phyloP scores from a whole-genome alignment of 805 yeast genomes.

The Hanseniaspora singularis region DNA sequence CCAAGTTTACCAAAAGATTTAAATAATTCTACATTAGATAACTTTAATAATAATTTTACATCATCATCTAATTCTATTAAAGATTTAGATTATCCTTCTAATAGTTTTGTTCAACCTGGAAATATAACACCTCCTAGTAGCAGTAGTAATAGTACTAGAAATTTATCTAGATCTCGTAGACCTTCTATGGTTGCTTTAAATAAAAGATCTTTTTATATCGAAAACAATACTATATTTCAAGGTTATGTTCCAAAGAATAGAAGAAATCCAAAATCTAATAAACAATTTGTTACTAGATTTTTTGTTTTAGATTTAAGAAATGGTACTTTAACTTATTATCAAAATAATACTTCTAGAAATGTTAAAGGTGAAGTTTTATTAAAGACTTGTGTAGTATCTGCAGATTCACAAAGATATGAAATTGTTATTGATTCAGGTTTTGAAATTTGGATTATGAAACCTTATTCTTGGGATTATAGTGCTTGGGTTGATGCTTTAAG shows the following conservation, averaged over 20 bases:
- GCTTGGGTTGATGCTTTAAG: conserved; percentile 69
- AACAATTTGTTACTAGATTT: conserved; percentile 76
- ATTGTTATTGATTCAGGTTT: conserved; percentile 85
- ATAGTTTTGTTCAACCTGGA: not conserved
- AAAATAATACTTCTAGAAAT: conserved; percentile 55
- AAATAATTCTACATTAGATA: too few relatives aligned
- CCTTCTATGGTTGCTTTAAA: conserved; percentile 17
- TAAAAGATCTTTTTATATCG: conserved; percentile 30
- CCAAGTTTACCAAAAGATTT: too few relatives aligned
- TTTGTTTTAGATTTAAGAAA: conserved; percentile 72
- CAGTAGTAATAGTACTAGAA: conserved; percentile 17
- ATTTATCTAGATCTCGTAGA: conserved; percentile 17
- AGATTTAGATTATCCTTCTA: too few relatives aligned
- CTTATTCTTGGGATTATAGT: conserved; percentile 56
- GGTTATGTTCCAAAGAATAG: conserved; percentile 71
- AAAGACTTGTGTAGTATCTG: conserved; percentile 67
- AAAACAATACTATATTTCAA: conserved; percentile 61
- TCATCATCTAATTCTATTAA: too few relatives aligned
- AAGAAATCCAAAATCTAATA: conserved; percentile 52
- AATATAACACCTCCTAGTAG: conserved; percentile 12
- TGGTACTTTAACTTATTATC: conserved; percentile 72
- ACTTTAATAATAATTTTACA: too few relatives aligned
- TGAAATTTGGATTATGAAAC: conserved; percentile 83
- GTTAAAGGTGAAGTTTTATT: conserved; percentile 89
- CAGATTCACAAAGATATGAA: conserved; percentile 52